Base-by-base conservation (phyloP, 2,329 filamentous ascomycete species). In the Sphaceloma murrayae region DNA sequence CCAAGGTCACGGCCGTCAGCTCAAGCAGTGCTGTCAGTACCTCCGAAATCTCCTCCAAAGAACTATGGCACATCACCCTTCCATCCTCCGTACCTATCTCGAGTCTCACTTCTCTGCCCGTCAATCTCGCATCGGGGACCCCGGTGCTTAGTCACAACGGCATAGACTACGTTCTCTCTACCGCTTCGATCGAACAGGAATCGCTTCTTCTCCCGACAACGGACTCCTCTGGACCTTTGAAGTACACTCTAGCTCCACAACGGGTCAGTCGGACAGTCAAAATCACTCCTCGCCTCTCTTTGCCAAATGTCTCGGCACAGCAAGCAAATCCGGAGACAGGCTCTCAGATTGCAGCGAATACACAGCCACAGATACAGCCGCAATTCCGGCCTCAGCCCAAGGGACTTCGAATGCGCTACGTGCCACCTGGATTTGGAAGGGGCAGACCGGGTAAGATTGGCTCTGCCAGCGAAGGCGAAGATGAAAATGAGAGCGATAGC, bases 11-110 rank as follows among this genome's bases (percentile, higher is more conserved):
- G 5, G 49, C 54, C 6, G 61, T 58, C 6, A 57, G 55, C 30
- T 46, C 55, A 5, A 43, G 55, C 6, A 65, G 72, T 16, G 62
- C 80, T 43, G 77, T 83, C 53, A 72, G 67, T 54, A 67, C 74
- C 46, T 70, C 72, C 45, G 74, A 75, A 53, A 58, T 80, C 5
- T 66, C 77, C 46, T 80, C 79, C 50, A 86, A 85, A 66, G 78
- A 87, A 58, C 68, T 87, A 48, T 88, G 82, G 83, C 84, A 86
- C 59, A 85, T 88, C 53, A 84, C 80, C 7, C 78, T 80, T 3
- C 83, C 83, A 2, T 73, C 77, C 4, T 76, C 75, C 8, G 65
- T 86, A 2, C 77, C 82, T n/a, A 71, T 87, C 46, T 76, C 74
- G 8, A 69, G 80, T 1, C 64, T 87, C 34, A 74, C 27, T 72